Evolutionary conservation across 1,139 yeast species (phyloP).

Genomic region (Blastobotrys petasosporus): DNA sequence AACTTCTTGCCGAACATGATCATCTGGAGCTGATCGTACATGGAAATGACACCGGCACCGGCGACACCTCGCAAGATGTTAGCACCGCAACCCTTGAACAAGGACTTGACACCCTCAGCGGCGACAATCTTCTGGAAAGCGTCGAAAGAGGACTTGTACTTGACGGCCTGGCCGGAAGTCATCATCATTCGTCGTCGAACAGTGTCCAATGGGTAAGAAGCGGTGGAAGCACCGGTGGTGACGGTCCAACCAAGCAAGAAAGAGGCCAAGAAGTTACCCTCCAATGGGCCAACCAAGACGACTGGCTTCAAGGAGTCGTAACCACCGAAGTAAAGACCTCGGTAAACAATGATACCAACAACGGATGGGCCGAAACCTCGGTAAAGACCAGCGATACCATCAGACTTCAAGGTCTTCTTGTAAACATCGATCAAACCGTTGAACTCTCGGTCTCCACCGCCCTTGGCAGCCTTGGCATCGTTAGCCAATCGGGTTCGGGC

Average conservation of each 20-base stretch:
- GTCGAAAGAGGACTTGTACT: conserved; percentile 69
- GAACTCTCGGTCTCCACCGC: conserved; percentile 69
- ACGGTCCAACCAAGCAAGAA: conserved; percentile 76
- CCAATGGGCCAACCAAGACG: conserved; percentile 63
- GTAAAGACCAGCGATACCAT: conserved; percentile 76
- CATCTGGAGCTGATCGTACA: conserved; percentile 46
- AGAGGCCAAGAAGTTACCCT: conserved; percentile 66
- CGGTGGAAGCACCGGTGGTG: conserved; percentile 73
- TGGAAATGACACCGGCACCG: conserved; percentile 78
- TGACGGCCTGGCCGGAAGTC: conserved; percentile 77
- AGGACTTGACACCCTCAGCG: conserved; percentile 63
- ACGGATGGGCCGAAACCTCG: conserved; percentile 83
- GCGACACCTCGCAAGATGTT: conserved; percentile 86
- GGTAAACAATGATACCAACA: conserved; percentile 73
- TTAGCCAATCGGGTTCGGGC: conserved; percentile 82
- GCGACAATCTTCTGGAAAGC: conserved; percentile 67
- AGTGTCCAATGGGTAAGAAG: conserved; percentile 76
- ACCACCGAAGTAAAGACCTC: conserved; percentile 79
- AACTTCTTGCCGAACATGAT: conserved; percentile 70
- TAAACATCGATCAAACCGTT: conserved; percentile 72
- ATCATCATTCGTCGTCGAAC: conserved; percentile 87
- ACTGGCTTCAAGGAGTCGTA: conserved; percentile 77
- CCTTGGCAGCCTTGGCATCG: conserved; percentile 68
- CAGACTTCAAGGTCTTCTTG: conserved; percentile 69
- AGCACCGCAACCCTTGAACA: conserved; percentile 85